Evolutionary conservation across 2,329 filamentous ascomycete genomes (phyloP), one percentile per base, ranked within the genome.

Genomic region (Cladobotryum mycophilum): DNA sequence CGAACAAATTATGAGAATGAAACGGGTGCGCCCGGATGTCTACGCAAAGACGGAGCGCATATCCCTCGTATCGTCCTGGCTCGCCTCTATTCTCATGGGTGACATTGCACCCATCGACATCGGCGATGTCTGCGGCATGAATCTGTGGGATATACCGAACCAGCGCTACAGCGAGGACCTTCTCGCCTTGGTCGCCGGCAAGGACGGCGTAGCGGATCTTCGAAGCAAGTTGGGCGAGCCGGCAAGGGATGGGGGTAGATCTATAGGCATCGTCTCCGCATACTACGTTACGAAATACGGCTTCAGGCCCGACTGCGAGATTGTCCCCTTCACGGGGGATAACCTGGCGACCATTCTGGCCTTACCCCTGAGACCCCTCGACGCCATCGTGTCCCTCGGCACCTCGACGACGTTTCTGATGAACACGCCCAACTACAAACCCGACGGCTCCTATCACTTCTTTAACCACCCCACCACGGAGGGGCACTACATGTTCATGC

Each of bases 401-500:
- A 99, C 93, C 1, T 95, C 88, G 30, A 96, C 92, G 1, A 99
- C 93, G 3, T 96, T 97, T 75, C 81, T 99, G 54, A 97, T 97
- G 92, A 90, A 88, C 63, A 97, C 93, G 4, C 84, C 89, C n/a
- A 78, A 81, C 61, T 97, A 96, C 77, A 85, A 85, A 66, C 89
- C 93, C 2, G 86, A 96, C 64, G 88, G 89, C 3, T 82, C 87
- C 6, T 96, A 96, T 64, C 93, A 99, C 74, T 96, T 97, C 76
- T 95, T 97, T 81, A 96, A 96, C 74, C 91, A 97, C 69, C 93
- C 93, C 1, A 93, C 90, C 41, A 95, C 89, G 1, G 74, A 84
- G 0, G 89, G 88, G 1, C 80, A 96, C 53, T 96, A 95, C 79
- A 97, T 99, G 93, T 97, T 99, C 71, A 99, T 99, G 93, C 82